A percentile compares a stretch with the other conserved stretches of the same genome.
Conservation (phyloP, 2,329 filamentous ascomycete species). For the Pseudocercospora cruenta region DNA sequence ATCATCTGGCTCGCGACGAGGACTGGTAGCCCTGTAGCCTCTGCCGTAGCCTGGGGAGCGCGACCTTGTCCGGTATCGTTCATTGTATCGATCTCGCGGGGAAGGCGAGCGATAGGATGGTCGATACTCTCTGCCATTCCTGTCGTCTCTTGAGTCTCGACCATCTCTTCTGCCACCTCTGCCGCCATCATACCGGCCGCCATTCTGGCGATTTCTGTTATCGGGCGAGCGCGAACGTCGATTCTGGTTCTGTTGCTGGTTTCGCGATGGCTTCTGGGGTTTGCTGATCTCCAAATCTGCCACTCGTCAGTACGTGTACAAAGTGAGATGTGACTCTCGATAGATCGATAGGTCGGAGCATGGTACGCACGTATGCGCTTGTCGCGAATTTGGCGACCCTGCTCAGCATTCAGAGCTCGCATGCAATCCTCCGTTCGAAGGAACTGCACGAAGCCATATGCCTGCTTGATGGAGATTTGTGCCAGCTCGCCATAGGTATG, state of each 20-base stretch:
- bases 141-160: constrained; percentile 50
- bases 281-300: constrained; percentile 88
- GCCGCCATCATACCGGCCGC: constrained; percentile 43
- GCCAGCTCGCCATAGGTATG: constrained; percentile 82
- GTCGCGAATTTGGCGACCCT: constrained; percentile 81
- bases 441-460: constrained; percentile 96
- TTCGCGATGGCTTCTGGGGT: constrained; percentile 62
- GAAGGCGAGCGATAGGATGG: constrained; percentile 50
- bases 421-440: constrained; percentile 74
- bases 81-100: constrained; percentile 42
- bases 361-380: constrained; percentile 81
- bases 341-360: not conserved
- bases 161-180: constrained; percentile 40
- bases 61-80: constrained; percentile 43
- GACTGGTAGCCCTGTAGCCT: constrained; percentile 52
- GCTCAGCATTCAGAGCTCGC: constrained; percentile 73
- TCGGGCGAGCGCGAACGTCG: constrained; percentile 63
- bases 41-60: constrained; percentile 47
- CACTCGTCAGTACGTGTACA: constrained; percentile 36
- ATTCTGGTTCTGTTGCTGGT: constrained; percentile 31
- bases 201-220: constrained; percentile 52
- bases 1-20: constrained; percentile 66
- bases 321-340: constrained; percentile 24
- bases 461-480: constrained; percentile 94
- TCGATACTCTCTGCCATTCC: constrained; percentile 62